Evolutionary conservation across 768 basidiomycete species (phyloP).

Genomic region (Neoboletus brunneissimus): DNA sequence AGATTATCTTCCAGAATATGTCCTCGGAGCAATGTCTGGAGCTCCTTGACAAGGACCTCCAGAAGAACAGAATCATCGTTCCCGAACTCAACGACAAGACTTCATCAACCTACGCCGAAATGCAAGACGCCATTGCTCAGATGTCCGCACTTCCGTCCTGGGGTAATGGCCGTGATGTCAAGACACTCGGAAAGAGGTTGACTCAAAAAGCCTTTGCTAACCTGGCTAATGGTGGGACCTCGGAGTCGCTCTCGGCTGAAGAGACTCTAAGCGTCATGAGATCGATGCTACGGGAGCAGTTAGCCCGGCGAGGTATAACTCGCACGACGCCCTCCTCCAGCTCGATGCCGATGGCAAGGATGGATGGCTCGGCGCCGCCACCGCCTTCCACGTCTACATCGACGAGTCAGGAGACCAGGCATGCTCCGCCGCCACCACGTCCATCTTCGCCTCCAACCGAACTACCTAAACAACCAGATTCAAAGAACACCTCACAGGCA

Average conservation of each 20-base stretch:
- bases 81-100: slow-evolving; percentile 30
- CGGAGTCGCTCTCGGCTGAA: slow-evolving; percentile 22
- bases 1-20: slow-evolving; percentile 57
- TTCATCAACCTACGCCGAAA: slow-evolving; percentile 14
- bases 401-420: slow-evolving; percentile 18
- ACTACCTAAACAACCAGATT: background rate
- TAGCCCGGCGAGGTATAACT: slow-evolving; percentile 17
- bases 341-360: slow-evolving; percentile 22
- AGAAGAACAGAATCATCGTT: slow-evolving; percentile 40
- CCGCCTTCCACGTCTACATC: slow-evolving; percentile 22
- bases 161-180: slow-evolving; percentile 70
- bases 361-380: slow-evolving; percentile 14
- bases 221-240: slow-evolving; percentile 14
- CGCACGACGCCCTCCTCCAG: background rate
- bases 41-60: slow-evolving; percentile 48
- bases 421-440: slow-evolving; percentile 23
- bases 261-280: slow-evolving; percentile 32
- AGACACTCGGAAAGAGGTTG: slow-evolving; percentile 52
- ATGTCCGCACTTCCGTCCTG: slow-evolving; percentile 51
- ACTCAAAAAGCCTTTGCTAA: slow-evolving; percentile 38
- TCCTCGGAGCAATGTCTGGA: slow-evolving; percentile 48
- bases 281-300: slow-evolving; percentile 22
- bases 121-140: slow-evolving; percentile 40
- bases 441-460: background rate
- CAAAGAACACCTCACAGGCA: no score